Evolutionary conservation across 2,329 filamentous ascomycete species (phyloP).

Genomic region (Juglanconis sp.): DNA sequence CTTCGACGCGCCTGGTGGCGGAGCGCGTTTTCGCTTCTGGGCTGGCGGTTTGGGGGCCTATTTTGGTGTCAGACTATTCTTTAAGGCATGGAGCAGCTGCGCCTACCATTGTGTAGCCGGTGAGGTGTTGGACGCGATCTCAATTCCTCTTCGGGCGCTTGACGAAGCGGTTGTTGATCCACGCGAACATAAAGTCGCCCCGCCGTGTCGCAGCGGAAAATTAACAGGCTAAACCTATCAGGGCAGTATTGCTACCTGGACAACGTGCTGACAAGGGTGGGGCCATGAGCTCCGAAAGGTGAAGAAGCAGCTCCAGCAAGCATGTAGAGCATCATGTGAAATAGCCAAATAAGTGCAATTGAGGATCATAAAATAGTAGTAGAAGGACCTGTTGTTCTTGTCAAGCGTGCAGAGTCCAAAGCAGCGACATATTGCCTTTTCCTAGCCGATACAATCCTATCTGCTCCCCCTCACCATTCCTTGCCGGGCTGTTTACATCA

Average conservation of each 20-base stretch:
- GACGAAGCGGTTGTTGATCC: not conserved
- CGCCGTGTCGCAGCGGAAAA: not conserved
- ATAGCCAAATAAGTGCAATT: no score
- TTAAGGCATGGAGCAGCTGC: not conserved
- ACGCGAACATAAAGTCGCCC: not conserved
- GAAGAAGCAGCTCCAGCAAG: not conserved
- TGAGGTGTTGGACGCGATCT: not conserved
- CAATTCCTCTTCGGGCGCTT: not conserved
- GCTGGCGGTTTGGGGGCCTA: slow-evolving; percentile 26
- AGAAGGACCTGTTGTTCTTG: no score
- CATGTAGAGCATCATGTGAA: not conserved
- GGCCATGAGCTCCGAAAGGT: not conserved
- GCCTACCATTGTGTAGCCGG: slow-evolving; percentile 22
- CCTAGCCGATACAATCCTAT: not conserved
- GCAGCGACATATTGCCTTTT: no score
- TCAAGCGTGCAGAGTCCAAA: no score
- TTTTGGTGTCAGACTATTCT: not conserved
- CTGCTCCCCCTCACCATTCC: not conserved
- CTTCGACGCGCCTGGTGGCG: slow-evolving; percentile 24
- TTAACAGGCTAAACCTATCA: slow-evolving; percentile 13
- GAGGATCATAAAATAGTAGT: no score
- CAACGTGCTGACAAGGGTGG: slow-evolving; percentile 13
- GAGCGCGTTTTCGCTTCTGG: slow-evolving; percentile 35
- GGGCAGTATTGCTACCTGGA: slow-evolving; percentile 11
- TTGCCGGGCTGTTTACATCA: not conserved